A percentile compares a stretch with the other conserved stretches of the same genome.
Conservation (phyloP, 176 grass and related monocot species). For the maize (Zea mays) region Zm-B73-REFERENCE-NAM-5.0 NC_050101.1:16945501-16946000, state of each 20-base stretch:
- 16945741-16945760: slow-evolving; percentile 77
- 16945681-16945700: slow-evolving; percentile 49
- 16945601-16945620: slow-evolving; percentile 62
- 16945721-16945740: slow-evolving; percentile 79
- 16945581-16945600: slow-evolving; percentile 59
- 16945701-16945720: slow-evolving; percentile 82
- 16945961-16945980: slow-evolving; percentile 70
- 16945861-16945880: neutral
- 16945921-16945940: slow-evolving; percentile 67
- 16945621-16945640: slow-evolving; percentile 63
- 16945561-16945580: slow-evolving; percentile 71
- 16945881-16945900: neutral
- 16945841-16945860: neutral
- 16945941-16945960: slow-evolving; percentile 73
- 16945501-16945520: slow-evolving; percentile 68
- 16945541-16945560: slow-evolving; percentile 70
- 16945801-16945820: slow-evolving; percentile 16
- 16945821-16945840: slow-evolving; percentile 11
- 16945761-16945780: slow-evolving; percentile 59
- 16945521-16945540: slow-evolving; percentile 67
- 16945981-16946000: slow-evolving; percentile 68
- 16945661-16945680: slow-evolving; percentile 82
- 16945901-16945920: slow-evolving; percentile 39
- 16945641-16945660: slow-evolving; percentile 58
- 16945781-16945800: slow-evolving; percentile 28